A percentile compares a stretch with the other conserved stretches of the same genome.
Conservation (phyloP, 352 stramenopile genomes). For the Aphanomyces stellatus region DNA sequence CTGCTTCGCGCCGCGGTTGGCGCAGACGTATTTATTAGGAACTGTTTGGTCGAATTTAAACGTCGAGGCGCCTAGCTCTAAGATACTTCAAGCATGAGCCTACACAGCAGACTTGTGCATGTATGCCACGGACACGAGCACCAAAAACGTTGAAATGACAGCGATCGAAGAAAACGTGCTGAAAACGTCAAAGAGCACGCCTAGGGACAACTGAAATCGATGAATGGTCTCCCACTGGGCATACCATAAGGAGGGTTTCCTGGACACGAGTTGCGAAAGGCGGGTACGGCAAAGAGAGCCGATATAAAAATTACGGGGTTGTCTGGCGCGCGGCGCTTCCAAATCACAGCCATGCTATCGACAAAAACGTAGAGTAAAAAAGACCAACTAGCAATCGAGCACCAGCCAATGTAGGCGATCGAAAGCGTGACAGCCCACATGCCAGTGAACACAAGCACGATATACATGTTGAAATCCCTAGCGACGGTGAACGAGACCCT, state of each 20-base stretch:
- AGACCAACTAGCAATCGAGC: neutral
- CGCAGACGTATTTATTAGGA: too few relatives aligned
- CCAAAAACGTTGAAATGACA: neutral
- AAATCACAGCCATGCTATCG: conserved; percentile 14
- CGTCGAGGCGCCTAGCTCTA: too few relatives aligned
- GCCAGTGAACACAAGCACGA: conserved; percentile 33
- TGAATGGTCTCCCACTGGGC: neutral
- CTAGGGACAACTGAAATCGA: neutral
- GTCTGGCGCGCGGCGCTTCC: neutral
- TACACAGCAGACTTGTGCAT: neutral
- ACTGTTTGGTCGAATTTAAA: too few relatives aligned
- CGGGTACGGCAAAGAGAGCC: conserved; percentile 1
- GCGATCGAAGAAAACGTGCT: neutral
- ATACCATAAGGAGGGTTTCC: conserved; percentile 1
- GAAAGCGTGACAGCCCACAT: conserved; percentile 26
- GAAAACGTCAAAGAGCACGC: conserved; percentile 9
- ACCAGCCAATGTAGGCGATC: conserved; percentile 1
- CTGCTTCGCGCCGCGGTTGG: too few relatives aligned
- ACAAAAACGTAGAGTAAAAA: neutral
- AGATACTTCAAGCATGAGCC: too few relatives aligned
- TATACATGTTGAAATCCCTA: conserved; percentile 21
- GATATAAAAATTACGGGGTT: conserved; percentile 6
- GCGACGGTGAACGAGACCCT: too few relatives aligned
- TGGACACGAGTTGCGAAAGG: neutral
- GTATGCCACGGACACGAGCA: neutral